These are phyloP conservation scores for Diaporthe eres DNA, from an alignment of 2,329 filamentous ascomycete genomes.

Conservation along the genomic window DNA sequence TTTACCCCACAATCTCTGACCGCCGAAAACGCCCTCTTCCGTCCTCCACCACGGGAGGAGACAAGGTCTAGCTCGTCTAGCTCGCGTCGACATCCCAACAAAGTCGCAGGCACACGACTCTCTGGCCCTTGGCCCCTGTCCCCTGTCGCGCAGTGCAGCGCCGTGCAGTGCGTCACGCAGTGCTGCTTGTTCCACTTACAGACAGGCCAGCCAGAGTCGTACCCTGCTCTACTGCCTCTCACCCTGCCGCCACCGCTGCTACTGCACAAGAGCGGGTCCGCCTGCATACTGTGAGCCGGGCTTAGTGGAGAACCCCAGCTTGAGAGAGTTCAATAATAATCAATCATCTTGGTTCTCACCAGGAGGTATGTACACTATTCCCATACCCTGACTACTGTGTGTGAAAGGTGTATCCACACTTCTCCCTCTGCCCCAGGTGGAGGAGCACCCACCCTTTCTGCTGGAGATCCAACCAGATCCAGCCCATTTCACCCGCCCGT, in stretches of 20 bases:
- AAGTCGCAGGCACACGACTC: conserved; percentile 7
- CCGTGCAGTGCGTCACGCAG: conserved; percentile 31
- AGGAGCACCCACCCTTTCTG: conserved; percentile 27
- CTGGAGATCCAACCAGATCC: conserved; percentile 38
- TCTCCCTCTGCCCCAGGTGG: conserved; percentile 25
- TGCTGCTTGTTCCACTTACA: conserved; percentile 31
- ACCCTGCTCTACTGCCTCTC: conserved; percentile 15
- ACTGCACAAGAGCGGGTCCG: conserved; percentile 36
- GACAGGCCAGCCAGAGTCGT: conserved; percentile 19
- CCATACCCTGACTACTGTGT: conserved; percentile 29
- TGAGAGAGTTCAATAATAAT: conserved; percentile 34
- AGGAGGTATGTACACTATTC: conserved; percentile 32
- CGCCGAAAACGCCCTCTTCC: conserved; percentile 39
- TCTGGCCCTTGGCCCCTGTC: not conserved
- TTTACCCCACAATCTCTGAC: conserved; percentile 44
- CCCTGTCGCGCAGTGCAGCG: conserved; percentile 18
- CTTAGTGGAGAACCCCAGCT: conserved; percentile 38
- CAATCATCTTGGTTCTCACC: conserved; percentile 21
- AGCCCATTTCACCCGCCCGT: conserved; percentile 29
- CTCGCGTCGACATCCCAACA: conserved; percentile 21
- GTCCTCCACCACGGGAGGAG: conserved; percentile 22
- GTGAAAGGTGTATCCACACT: conserved; percentile 30
- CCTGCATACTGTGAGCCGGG: conserved; percentile 28
- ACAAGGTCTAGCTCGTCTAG: conserved; percentile 21
- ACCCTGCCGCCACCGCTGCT: conserved; percentile 28